phyloP scores from a whole-genome alignment of 352 stramenopile species.

The Phytophthora macrochlamydospora region DNA sequence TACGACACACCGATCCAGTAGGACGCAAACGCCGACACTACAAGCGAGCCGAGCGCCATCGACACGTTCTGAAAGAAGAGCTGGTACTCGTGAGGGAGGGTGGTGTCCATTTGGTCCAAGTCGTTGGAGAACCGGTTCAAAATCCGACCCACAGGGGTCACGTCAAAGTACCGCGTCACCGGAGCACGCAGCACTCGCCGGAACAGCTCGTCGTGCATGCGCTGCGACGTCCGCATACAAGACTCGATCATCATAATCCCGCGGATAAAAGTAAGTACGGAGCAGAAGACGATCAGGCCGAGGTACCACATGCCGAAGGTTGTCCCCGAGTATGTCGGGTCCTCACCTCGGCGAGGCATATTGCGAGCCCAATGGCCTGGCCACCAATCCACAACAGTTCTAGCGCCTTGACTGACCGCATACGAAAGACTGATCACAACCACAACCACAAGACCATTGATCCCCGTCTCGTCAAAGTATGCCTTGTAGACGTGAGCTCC shows the following conservation, averaged over 20 bases:
- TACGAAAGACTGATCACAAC: slow-evolving; percentile 14
- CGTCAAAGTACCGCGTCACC: slow-evolving; percentile 55
- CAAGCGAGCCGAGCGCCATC: slow-evolving; percentile 34
- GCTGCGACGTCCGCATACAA: slow-evolving; percentile 31
- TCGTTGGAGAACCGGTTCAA: slow-evolving; percentile 63
- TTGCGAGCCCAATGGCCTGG: slow-evolving; percentile 41
- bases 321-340: slow-evolving; percentile 42
- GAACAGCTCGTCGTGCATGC: slow-evolving; percentile 44
- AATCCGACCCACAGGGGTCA: slow-evolving; percentile 57
- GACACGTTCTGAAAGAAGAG: slow-evolving; percentile 29
- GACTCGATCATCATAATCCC: slow-evolving; percentile 32
- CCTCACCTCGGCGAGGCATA: slow-evolving; percentile 27
- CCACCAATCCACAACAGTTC: slow-evolving; percentile 42
- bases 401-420: slow-evolving; percentile 18
- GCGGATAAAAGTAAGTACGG: slow-evolving; percentile 19
- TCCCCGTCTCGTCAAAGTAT: slow-evolving; percentile 38
- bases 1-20: slow-evolving; percentile 53
- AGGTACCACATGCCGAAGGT: slow-evolving; percentile 43
- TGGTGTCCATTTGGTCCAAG: slow-evolving; percentile 50
- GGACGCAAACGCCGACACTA: slow-evolving; percentile 47
- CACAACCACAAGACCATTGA: slow-evolving; percentile 23
- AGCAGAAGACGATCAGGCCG: slow-evolving; percentile 32
- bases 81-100: slow-evolving; percentile 46
- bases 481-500: slow-evolving; percentile 24
- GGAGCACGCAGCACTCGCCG: slow-evolving; percentile 45